Percentiles rank a stretch among this genome's conserved stretches.
phyloP scores from a whole-genome alignment of 345 rosid genomes.

The Syzygium oleosum region DNA sequence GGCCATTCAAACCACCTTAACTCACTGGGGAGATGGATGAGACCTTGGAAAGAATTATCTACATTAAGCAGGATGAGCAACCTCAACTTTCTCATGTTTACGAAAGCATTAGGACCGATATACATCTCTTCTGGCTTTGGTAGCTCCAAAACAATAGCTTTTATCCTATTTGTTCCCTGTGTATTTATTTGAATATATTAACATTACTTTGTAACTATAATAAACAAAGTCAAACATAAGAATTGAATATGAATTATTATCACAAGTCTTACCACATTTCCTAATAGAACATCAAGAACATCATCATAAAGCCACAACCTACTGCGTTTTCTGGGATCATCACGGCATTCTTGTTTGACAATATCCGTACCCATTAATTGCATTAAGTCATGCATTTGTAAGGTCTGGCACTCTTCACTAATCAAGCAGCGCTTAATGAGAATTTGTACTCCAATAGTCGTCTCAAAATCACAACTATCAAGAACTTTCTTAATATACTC shows the following conservation, averaged over 20 bases:
- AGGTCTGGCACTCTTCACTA: not conserved
- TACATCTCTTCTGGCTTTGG: not conserved
- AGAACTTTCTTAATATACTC: not conserved
- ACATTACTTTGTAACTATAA: not conserved
- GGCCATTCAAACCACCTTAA: not conserved
- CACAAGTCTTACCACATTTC: not conserved
- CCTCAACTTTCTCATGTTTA: not conserved
- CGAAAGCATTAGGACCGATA: not conserved
- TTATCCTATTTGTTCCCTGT: fast-evolving
- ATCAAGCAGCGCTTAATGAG: not conserved
- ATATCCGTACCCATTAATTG: not conserved
- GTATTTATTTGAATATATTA: not conserved
- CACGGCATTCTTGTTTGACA: not conserved
- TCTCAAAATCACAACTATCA: not conserved
- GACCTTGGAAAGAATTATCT: not conserved
- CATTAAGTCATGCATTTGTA: not conserved
- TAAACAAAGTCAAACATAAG: not conserved
- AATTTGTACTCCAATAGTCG: not conserved
- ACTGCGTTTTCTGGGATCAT: not conserved
- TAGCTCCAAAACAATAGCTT: not conserved
- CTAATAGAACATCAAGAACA: not conserved
- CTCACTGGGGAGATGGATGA: not conserved
- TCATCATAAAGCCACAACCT: not conserved
- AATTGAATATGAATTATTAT: not conserved
- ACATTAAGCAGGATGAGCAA: not conserved